Conservation (phyloP, 2,329 filamentous ascomycete genomes). For the Echinosphaeria canescens region DNA sequence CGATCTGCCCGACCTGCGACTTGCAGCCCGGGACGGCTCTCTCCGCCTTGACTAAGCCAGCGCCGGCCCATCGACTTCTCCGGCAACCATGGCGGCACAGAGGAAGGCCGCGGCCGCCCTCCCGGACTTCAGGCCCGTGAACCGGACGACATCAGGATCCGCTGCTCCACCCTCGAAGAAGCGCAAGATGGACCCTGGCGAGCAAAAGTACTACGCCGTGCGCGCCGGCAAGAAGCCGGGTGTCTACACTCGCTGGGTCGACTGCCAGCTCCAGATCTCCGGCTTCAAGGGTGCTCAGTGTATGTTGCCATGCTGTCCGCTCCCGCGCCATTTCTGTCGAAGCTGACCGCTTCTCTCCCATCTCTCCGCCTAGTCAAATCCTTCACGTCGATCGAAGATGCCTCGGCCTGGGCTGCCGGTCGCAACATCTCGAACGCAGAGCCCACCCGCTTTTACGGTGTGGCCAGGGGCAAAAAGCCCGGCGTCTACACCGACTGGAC, state of each 20-base stretch:
- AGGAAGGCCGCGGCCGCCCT: constrained; percentile 1
- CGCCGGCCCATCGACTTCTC: too few relatives aligned
- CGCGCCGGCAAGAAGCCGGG: constrained; percentile 31
- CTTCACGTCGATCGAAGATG: constrained; percentile 51
- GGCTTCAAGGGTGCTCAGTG: constrained; percentile 44
- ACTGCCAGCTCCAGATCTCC: constrained; percentile 36
- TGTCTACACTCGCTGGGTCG: constrained; percentile 38
- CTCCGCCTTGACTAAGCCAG: too few relatives aligned
- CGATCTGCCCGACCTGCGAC: too few relatives aligned
- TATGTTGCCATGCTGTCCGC: constrained; percentile 19
- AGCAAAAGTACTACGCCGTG: constrained; percentile 41
- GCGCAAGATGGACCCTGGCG: constrained; percentile 21
- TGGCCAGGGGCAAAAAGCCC: constrained; percentile 32
- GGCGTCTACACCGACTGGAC: constrained; percentile 45
- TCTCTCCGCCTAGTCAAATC: constrained; percentile 44
- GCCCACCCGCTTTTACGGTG: constrained; percentile 32
- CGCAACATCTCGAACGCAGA: constrained; percentile 19
- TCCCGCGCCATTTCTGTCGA: background rate
- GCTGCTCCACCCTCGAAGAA: constrained; percentile 15
- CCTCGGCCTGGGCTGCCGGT: constrained; percentile 55
- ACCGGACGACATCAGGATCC: too few relatives aligned
- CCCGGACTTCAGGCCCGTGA: too few relatives aligned
- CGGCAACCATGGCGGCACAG: background rate
- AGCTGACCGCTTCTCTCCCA: background rate
- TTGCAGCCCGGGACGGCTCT: too few relatives aligned